Evolutionary conservation across 148 eudicot genomes (phyloP).

Genomic region (Tetragonia tetragonoides): DNA sequence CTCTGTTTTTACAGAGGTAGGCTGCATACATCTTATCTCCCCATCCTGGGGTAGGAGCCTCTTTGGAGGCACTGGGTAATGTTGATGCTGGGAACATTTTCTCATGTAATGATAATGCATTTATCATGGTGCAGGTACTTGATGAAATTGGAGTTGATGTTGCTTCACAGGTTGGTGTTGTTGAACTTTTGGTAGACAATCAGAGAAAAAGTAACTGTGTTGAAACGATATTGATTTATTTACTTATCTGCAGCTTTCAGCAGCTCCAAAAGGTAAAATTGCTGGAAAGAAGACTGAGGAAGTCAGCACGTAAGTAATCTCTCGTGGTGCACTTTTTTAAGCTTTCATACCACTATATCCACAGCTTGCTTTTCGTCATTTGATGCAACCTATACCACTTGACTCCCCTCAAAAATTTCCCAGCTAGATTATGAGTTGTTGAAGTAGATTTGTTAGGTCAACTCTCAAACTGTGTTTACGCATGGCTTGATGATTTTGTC

Average conservation of each 20-base stretch:
- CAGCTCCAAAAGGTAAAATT: constrained; percentile 95
- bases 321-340: background rate
- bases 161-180: constrained; percentile 84
- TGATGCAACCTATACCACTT: background rate
- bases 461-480: background rate
- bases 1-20: too few species aligned
- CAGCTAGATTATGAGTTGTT: background rate
- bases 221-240: constrained; percentile 16
- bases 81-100: background rate
- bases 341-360: background rate
- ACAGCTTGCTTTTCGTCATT: background rate
- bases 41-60: too few species aligned
- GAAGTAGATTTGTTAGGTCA: background rate
- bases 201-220: background rate
- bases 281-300: constrained; percentile 80
- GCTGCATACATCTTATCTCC: too few species aligned
- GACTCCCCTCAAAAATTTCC: background rate
- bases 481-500: background rate
- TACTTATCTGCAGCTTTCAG: constrained; percentile 54
- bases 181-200: background rate
- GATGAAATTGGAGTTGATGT: constrained; percentile 97
- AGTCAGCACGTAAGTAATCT: constrained; percentile 57
- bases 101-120: background rate
- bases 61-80: too few species aligned
- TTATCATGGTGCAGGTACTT: constrained; percentile 58